Conservation (phyloP, 257 asterid species). For the Thymus quinquecostatus region DNA sequence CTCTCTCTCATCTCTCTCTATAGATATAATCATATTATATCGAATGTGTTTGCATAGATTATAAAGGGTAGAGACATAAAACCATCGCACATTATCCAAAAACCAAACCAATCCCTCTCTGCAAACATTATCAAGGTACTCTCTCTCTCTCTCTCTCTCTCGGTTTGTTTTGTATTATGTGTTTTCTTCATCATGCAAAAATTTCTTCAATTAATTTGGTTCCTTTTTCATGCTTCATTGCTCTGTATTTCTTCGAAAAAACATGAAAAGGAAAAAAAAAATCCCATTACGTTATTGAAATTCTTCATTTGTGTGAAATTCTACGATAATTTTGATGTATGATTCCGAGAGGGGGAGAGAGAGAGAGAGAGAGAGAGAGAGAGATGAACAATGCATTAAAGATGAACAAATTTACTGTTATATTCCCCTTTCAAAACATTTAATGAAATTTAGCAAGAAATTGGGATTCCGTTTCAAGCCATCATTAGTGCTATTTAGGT, state of each 20-base stretch:
- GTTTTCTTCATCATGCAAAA: conserved; percentile 15
- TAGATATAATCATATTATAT: conserved; percentile 25
- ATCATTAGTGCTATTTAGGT: too few relatives aligned
- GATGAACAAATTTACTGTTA: conserved; percentile 1
- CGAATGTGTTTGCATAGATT: conserved; percentile 16
- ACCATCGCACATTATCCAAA: conserved; percentile 7
- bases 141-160: background rate
- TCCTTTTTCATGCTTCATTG: background rate
- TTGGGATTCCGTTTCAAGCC: too few relatives aligned
- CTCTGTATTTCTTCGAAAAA: background rate
- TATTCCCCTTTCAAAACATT: conserved; percentile 12
- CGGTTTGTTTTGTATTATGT: background rate
- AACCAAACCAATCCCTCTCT: background rate
- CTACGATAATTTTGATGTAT: background rate
- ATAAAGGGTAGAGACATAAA: conserved; percentile 22
- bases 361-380: too few relatives aligned
- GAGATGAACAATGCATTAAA: background rate
- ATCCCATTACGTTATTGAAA: background rate
- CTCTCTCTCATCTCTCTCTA: conserved; percentile 23
- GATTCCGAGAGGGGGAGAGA: background rate
- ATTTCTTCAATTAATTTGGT: background rate
- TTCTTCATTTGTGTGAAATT: background rate
- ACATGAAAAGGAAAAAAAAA: background rate
- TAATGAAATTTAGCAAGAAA: background rate
- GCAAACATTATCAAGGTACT: conserved; percentile 39